Percentiles rank a stretch among this genome's conserved stretches.
phyloP scores from a whole-genome alignment of 129 eudicot species.

The Centrapalus pauciflorus region DNA sequence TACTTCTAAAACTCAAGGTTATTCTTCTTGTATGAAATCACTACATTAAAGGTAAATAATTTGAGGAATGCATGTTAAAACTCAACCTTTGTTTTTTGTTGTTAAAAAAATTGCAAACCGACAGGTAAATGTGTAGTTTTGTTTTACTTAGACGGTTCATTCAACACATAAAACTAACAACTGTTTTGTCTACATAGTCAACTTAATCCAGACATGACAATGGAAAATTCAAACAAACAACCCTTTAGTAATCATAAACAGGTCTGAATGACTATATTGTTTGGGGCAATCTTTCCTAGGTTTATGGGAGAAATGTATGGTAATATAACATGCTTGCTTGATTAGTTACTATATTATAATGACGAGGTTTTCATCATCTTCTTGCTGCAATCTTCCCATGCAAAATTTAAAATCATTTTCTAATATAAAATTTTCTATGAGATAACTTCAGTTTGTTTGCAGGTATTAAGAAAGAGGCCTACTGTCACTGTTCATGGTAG shows the following conservation, averaged over 20 bases:
- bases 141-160: too few relatives aligned
- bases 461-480: slow-evolving; percentile 68
- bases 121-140: too few relatives aligned
- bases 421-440: not conserved
- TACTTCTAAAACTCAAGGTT: not conserved
- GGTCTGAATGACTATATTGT: slow-evolving; percentile 2
- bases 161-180: too few relatives aligned
- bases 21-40: not conserved
- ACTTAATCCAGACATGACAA: too few relatives aligned
- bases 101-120: too few relatives aligned
- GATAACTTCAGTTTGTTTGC: slow-evolving; percentile 15
- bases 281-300: not conserved
- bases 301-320: not conserved
- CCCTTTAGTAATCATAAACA: not conserved
- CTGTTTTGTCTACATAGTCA: too few relatives aligned
- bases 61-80: too few relatives aligned
- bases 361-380: not conserved
- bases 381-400: not conserved
- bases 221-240: too few relatives aligned
- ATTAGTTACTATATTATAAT: not conserved
- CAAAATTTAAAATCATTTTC: not conserved
- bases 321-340: not conserved
- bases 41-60: not conserved
- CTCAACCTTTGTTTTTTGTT: too few relatives aligned
- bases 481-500: slow-evolving; percentile 60